A percentile compares a stretch with the other conserved stretches of the same genome.
phyloP scores from a whole-genome alignment of 495 filamentous ascomycete species.

The Talaromyces nanjingensis region DNA sequence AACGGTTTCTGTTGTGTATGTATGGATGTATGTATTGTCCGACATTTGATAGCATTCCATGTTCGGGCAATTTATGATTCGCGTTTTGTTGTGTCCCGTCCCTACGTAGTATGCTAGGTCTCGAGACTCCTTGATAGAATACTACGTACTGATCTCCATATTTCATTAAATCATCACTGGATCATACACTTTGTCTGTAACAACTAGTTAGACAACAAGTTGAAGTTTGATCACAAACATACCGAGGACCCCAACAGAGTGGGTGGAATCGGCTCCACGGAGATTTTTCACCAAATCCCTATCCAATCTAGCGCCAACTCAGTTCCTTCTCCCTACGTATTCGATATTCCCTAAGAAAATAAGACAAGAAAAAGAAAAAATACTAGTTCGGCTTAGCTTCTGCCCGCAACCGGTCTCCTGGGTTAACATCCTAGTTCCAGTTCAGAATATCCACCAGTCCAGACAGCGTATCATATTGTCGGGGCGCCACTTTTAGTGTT shows the following conservation, averaged over 20 bases:
- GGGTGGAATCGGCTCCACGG: background rate
- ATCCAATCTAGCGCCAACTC: background rate
- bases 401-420: constrained; percentile 6
- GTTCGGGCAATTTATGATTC: background rate
- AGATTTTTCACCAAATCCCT: background rate
- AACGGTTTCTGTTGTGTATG: background rate
- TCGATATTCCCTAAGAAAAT: background rate
- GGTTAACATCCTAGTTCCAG: constrained; percentile 1
- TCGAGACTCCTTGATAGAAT: background rate
- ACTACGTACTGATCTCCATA: background rate
- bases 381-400: background rate
- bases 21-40: background rate
- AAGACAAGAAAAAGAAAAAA: constrained; percentile 3
- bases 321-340: background rate
- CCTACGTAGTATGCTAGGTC: background rate
- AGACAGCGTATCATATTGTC: constrained; percentile 1
- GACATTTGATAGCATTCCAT: background rate
- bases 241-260: background rate
- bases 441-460: background rate
- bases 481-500: constrained; percentile 5
- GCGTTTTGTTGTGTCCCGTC: background rate
- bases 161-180: background rate
- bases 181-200: background rate
- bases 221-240: background rate
- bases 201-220: background rate